A percentile compares a stretch with the other conserved stretches of the same genome.
Evolutionary conservation across 805 yeast genomes (phyloP).

Genomic region (Komagataella mondaviorum): DNA sequence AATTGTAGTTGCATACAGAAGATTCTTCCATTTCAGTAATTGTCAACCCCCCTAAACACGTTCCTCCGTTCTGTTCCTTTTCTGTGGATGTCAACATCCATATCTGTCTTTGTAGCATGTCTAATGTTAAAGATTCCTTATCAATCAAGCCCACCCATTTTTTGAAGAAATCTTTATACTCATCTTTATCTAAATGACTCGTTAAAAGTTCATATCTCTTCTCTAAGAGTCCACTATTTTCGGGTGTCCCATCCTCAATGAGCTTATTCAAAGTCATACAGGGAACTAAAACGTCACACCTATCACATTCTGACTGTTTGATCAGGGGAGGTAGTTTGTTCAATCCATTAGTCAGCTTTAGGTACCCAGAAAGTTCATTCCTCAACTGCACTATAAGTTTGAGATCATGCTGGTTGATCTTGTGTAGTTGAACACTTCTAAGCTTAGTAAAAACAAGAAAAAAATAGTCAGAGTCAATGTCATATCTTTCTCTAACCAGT

Average conservation of each 20-base stretch:
- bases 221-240: slow-evolving; percentile 35
- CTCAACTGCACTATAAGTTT: slow-evolving; percentile 59
- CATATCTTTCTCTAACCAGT: slow-evolving; percentile 68
- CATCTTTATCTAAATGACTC: slow-evolving; percentile 26
- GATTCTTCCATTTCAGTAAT: slow-evolving; percentile 20
- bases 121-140: slow-evolving; percentile 54
- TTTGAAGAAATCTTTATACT: slow-evolving; percentile 41
- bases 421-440: slow-evolving; percentile 36
- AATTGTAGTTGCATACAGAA: slow-evolving; percentile 12
- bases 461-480: slow-evolving; percentile 47
- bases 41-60: slow-evolving; percentile 37
- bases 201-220: slow-evolving; percentile 37
- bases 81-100: slow-evolving; percentile 49
- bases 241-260: slow-evolving; percentile 42
- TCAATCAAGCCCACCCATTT: slow-evolving; percentile 67
- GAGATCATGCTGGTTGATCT: slow-evolving; percentile 38
- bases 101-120: slow-evolving; percentile 42
- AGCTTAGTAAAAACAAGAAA: slow-evolving; percentile 64
- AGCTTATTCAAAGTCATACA: slow-evolving; percentile 59
- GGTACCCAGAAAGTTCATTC: slow-evolving; percentile 48
- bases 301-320: slow-evolving; percentile 41
- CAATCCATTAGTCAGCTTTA: slow-evolving; percentile 28
- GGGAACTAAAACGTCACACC: slow-evolving; percentile 38
- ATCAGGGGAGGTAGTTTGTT: slow-evolving; percentile 40
- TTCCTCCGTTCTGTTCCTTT: slow-evolving; percentile 49